These are phyloP conservation scores for Lasiosphaeria ovina DNA, from an alignment of 495 filamentous ascomycete genomes.

Conservation along the genomic window DNA sequence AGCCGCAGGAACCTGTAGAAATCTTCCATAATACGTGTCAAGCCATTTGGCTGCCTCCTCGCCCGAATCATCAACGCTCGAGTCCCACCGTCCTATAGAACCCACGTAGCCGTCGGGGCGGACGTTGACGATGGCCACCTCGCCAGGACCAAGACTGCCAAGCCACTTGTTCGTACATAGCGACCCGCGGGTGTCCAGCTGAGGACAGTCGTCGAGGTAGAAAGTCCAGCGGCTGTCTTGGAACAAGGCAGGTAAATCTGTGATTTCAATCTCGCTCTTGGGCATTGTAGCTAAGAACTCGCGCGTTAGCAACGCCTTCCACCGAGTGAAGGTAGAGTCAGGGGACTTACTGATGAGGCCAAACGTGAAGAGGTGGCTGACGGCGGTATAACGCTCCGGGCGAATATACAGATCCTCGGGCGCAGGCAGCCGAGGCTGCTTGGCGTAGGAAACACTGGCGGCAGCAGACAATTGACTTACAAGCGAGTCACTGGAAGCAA, in stretches of 20 bases:
- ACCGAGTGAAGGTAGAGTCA: background rate
- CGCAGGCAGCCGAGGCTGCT: constrained; percentile 45
- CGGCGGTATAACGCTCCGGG: constrained; percentile 59
- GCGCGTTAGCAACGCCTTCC: constrained; percentile 11
- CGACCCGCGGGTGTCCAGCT: constrained; percentile 47
- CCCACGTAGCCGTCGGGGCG: constrained; percentile 70
- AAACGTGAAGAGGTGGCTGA: constrained; percentile 60
- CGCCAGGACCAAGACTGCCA: constrained; percentile 48
- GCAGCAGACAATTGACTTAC: constrained; percentile 48
- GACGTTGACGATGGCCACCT: constrained; percentile 59
- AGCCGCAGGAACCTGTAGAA: constrained; percentile 42
- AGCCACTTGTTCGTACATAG: constrained; percentile 62
- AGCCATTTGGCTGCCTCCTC: constrained; percentile 52
- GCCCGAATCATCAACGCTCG: constrained; percentile 41
- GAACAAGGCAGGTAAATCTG: constrained; percentile 56
- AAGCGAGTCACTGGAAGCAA: constrained; percentile 41
- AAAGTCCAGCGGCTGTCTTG: constrained; percentile 65
- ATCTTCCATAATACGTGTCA: constrained; percentile 58
- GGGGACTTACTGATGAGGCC: constrained; percentile 47
- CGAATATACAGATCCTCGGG: constrained; percentile 58
- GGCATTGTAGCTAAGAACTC: constrained; percentile 49
- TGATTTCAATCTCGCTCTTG: constrained; percentile 57
- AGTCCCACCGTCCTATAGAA: constrained; percentile 53
- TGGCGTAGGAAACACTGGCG: constrained; percentile 52
- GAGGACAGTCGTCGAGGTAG: constrained; percentile 59